Conservation (phyloP, 345 rosid genomes). For the Cardamine resedifolia region DNA sequence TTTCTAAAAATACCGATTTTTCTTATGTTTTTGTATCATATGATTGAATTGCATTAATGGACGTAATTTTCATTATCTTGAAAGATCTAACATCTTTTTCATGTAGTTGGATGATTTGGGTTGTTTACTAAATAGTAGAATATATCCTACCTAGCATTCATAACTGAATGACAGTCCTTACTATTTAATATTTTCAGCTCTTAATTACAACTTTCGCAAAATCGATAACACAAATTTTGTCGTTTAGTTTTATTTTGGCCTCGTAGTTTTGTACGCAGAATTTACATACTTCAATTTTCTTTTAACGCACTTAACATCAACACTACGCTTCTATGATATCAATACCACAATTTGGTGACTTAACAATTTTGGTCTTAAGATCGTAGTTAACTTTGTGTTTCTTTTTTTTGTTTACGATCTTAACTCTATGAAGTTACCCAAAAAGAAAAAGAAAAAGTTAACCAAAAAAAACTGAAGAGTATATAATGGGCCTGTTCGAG, state of each 20-base stretch:
- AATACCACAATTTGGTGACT: background rate
- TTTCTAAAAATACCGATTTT: background rate
- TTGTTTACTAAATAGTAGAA: background rate
- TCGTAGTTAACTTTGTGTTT: background rate
- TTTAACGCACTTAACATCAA: background rate
- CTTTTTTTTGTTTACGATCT: background rate
- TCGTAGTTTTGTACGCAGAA: background rate
- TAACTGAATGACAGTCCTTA: background rate
- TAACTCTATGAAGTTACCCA: background rate
- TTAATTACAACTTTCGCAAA: background rate
- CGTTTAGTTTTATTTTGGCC: background rate
- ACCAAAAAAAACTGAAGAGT: background rate
- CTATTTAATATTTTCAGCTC: background rate
- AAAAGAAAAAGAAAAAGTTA: background rate
- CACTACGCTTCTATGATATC: background rate
- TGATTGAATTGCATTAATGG: slow-evolving; percentile 5
- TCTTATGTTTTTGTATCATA: background rate
- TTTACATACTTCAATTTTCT: background rate
- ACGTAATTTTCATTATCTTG: background rate
- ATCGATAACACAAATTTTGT: background rate
- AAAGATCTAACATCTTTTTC: slow-evolving; percentile 3
- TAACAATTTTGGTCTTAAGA: background rate
- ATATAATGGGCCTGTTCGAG: background rate
- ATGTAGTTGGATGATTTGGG: slow-evolving; percentile 10
- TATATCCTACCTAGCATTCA: background rate